Evolutionary conservation across 257 asterid genomes (phyloP), one percentile per base, ranked within the genome.

Genomic region (Nicotiana paniculata): DNA sequence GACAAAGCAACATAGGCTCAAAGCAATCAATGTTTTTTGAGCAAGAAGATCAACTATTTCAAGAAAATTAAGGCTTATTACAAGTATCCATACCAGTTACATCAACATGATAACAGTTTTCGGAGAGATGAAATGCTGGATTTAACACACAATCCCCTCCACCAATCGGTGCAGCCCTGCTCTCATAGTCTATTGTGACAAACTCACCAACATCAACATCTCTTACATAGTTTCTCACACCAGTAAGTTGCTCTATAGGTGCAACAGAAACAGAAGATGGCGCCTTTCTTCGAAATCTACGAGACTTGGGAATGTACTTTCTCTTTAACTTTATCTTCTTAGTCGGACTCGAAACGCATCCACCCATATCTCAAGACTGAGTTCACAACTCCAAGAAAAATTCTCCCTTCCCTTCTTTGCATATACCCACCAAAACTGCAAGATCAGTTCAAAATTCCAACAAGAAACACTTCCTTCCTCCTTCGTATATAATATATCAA

Each of bases 261-360:
- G 90, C 91, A 57, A 91, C 82, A 8, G 90, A 77, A 87, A 87
- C 83, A 35, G 96, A 89, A 16, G 90, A 92, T 37, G 92, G 90
- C 12, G 87, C 82, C 87, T 91, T 95, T 43, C 94, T 81, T 7
- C 97, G 89, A 81, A 89, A 82, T 59, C 77, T 89, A 61, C 95
- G 87, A 35, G 92, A 85, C 84, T 87, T 90, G 74, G 83, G 85
- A 43, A 91, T 77, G 91, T 75, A 75, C 88, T 84, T 87, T 5
- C 86, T 90, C 83, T 91, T 92, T 13, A 95, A 86, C 83, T 88
- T 95, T 2, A 93, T 21, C 85, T 82, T 90, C 75, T 84, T 89
- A 32, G 85, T 88, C 1, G 96, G 92, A 86, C 83, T 90, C 32
- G 99, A 93, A 58, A 93, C 91, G 51, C 99, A 95, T 75, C 94